Base-by-base conservation (phyloP, 2,329 filamentous ascomycete species). In the Exophiala spinifera region DNA sequence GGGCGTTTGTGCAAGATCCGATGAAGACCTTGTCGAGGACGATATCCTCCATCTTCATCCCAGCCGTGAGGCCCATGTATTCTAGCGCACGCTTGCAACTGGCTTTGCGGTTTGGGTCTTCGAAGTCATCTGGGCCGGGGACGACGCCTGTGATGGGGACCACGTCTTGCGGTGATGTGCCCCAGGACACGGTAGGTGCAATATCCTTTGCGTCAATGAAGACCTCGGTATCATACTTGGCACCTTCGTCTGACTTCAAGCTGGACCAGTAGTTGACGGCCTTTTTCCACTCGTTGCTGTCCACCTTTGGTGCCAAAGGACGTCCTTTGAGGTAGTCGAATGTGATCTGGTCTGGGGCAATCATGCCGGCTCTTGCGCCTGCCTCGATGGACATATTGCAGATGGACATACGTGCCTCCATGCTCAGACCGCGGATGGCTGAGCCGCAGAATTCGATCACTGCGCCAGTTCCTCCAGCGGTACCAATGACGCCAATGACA, bases 341-440 rank as follows among this genome's bases (percentile, higher is more conserved):
- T 23, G 94, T 97, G 55, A 79, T 88, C 68, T 96, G 87, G 67
- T 99, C 94, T 4, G 94, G 94, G 8, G 94, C 94, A 56, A 99
- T 86, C 91, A 99, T 95, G 63, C 94, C 94, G 57, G 92, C 92
- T 75, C 94, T 83, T 45, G 94, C 94, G 73, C 94, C 94, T 64
- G 81, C 94, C 78, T 99, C 94, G 64, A 97, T 96, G 13, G 91
- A 91, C 94, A 97, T 97, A 78, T 99, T 99, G 79, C 94, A 97
- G 71, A 99, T 95, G 60, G 91, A 96, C 94, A 99, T 97, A 64
- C 94, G 85, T 40, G 92, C 94, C 74, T 97, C 94, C 83, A 99
- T 96, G 73, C 89, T 95, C 65, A 97, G 79, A 58, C 75, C 76
- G 64, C 90, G 85, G 69, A 99, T 96, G 58, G 94, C 89, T 48